Conservation (phyloP, 2,329 filamentous ascomycete species). For the Passalora sequoiae region DNA sequence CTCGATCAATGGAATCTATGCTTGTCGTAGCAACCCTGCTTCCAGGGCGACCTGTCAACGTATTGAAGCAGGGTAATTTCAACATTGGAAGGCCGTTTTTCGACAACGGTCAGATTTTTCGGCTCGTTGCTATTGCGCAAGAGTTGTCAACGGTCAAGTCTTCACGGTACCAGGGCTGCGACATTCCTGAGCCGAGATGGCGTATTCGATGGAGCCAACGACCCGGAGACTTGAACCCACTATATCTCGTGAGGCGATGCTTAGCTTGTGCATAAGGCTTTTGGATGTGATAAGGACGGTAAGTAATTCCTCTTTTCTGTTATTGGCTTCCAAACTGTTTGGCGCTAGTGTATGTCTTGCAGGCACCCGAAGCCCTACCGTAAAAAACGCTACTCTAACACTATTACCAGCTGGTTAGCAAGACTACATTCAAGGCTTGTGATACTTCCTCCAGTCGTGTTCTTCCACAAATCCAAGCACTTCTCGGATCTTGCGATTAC, state of each 20-base stretch:
- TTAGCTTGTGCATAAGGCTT: neutral
- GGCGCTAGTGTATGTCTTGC: too few relatives aligned
- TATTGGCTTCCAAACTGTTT: too few relatives aligned
- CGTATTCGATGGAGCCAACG: too few relatives aligned
- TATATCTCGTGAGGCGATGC: too few relatives aligned
- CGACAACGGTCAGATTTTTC: neutral
- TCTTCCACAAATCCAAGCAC: slow-evolving; percentile 56
- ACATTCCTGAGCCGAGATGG: too few relatives aligned
- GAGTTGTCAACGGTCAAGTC: neutral
- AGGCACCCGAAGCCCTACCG: too few relatives aligned
- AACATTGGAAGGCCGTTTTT: too few relatives aligned
- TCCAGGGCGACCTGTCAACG: neutral
- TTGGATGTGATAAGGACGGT: neutral
- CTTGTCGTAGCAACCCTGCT: neutral
- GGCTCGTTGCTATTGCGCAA: neutral
- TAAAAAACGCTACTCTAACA: too few relatives aligned
- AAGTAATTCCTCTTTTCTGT: neutral
- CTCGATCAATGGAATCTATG: neutral
- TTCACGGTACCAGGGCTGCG: slow-evolving; percentile 2
- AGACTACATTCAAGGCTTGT: slow-evolving; percentile 26
- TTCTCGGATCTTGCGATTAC: slow-evolving; percentile 56
- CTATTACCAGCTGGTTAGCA: neutral
- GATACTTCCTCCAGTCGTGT: slow-evolving; percentile 54
- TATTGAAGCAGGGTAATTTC: neutral
- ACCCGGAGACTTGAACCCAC: too few relatives aligned